Evolutionary conservation across 2,329 filamentous ascomycete species (phyloP), one percentile per base, ranked within the genome.

Genomic region (Gaeumannomyces tritici): DNA sequence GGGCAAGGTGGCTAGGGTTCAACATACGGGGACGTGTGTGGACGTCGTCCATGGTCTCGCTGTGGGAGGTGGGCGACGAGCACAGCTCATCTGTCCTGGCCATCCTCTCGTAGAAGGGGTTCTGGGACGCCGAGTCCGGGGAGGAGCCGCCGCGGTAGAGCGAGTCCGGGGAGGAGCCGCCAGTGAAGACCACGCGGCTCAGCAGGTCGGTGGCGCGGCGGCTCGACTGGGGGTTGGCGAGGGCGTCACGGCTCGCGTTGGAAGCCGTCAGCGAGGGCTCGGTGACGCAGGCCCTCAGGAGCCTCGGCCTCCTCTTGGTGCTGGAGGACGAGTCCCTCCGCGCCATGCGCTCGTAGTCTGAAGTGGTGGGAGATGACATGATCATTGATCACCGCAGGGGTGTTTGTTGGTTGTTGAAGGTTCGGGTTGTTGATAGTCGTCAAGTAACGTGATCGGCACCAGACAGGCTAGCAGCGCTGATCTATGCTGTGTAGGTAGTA

Each of bases 251-350:
- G 64, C 79, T 81, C 42, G 79, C 79, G 66, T 80, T 83, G 35
- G 81, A 82, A 5, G 80, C 77, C 15, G 81, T 85, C 66, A 86
- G 79, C 31, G 82, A 83, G 4, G 83, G 83, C 64, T 83, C 83
- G 13, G 83, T 86, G 35, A 79, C 80, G 62, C 77, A 78, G 31
- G 83, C 80, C 63, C 83, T 77, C 56, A 85, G 74, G 55, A 86
- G 75, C 60, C 79, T 78, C 47, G 83, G 83, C 64, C 83, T 76
- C 66, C 80, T 75, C 63, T 75, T 72, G 63, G 71, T 69, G 60
- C 69, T 68, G 35, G 73, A 71, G 55, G 77, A 76, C 1, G 78
- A 76, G 59, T 77, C 74, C 65, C 77, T 71, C 65, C 73, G 72
- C 58, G 71, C 66, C 64, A 73, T 61, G 59, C 42, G 59, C 12